Percentiles rank a stretch among this genome's conserved stretches.
These are phyloP conservation scores for Piromyces finnis DNA, from an alignment of 192 early-diverging fungal genomes.

Conservation along the genomic window DNA sequence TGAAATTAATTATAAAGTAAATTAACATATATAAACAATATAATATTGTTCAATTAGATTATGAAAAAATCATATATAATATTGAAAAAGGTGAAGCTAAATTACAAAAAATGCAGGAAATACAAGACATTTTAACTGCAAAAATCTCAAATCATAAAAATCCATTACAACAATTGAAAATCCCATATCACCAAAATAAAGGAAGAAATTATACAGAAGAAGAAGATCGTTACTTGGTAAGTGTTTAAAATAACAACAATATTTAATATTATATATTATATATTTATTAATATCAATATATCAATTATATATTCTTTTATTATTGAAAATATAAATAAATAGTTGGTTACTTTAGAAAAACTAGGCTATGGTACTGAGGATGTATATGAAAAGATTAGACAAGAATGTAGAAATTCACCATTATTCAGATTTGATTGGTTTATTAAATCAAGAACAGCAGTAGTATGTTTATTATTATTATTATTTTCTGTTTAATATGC, in stretches of 20 bases:
- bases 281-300: too few relatives aligned
- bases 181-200: constrained; percentile 73
- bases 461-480: constrained; percentile 7
- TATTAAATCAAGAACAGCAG: constrained; percentile 77
- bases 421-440: constrained; percentile 97
- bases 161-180: constrained; percentile 74
- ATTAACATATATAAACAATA: too few relatives aligned
- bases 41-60: constrained; percentile 24
- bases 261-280: too few relatives aligned
- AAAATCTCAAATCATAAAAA: constrained; percentile 55
- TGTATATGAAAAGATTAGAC: constrained; percentile 79
- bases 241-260: too few relatives aligned
- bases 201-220: constrained; percentile 89
- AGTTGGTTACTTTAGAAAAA: constrained; percentile 69
- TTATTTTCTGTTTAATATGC: too few relatives aligned
- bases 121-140: constrained; percentile 58
- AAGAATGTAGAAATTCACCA: constrained; percentile 60
- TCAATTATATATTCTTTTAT: too few relatives aligned
- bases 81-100: constrained; percentile 80
- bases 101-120: constrained; percentile 58
- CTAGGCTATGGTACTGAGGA: constrained; percentile 82
- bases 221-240: constrained; percentile 83
- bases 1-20: too few relatives aligned
- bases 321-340: too few relatives aligned
- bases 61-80: constrained; percentile 64